phyloP scores from a whole-genome alignment of 345 rosid genomes.

The Syzygium oleosum region DNA sequence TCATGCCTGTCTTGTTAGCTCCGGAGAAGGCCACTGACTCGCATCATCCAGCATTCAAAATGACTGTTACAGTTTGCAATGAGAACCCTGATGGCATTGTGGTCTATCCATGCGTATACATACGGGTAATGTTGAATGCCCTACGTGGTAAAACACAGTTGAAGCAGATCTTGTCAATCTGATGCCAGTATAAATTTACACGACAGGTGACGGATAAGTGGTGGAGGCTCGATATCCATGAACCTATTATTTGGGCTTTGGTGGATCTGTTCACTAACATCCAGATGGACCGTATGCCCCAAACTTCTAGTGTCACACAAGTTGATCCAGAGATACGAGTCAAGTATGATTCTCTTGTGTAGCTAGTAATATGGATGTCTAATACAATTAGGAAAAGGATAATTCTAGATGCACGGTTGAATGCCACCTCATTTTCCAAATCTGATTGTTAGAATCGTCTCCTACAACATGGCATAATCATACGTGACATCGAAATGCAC shows the following conservation, averaged over 20 bases:
- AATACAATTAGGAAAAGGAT: background rate
- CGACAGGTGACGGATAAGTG: slow-evolving; percentile 71
- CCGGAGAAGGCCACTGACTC: slow-evolving; percentile 65
- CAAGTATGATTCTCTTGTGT: slow-evolving; percentile 34
- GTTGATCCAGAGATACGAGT: slow-evolving; percentile 96
- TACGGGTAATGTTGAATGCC: slow-evolving; percentile 53
- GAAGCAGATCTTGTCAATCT: background rate
- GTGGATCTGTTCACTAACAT: slow-evolving; percentile 74
- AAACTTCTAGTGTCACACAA: slow-evolving; percentile 57
- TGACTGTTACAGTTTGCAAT: slow-evolving; percentile 71
- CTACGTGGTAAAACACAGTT: background rate
- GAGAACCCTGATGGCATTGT: slow-evolving; percentile 70
- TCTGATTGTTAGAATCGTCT: background rate
- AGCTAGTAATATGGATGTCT: background rate
- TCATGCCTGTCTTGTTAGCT: slow-evolving; percentile 88
- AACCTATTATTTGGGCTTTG: slow-evolving; percentile 93
- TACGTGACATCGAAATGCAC: background rate
- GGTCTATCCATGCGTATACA: slow-evolving; percentile 79
- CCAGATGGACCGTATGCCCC: slow-evolving; percentile 69
- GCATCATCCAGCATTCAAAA: slow-evolving; percentile 89
- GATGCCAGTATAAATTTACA: background rate
- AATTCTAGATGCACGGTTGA: background rate
- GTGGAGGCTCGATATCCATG: slow-evolving; percentile 91
- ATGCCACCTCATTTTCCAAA: background rate
- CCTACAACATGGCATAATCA: background rate